A percentile compares a stretch with the other conserved stretches of the same genome.
phyloP scores from a whole-genome alignment of 805 yeast species.

The Suhomyces faveliae region DNA sequence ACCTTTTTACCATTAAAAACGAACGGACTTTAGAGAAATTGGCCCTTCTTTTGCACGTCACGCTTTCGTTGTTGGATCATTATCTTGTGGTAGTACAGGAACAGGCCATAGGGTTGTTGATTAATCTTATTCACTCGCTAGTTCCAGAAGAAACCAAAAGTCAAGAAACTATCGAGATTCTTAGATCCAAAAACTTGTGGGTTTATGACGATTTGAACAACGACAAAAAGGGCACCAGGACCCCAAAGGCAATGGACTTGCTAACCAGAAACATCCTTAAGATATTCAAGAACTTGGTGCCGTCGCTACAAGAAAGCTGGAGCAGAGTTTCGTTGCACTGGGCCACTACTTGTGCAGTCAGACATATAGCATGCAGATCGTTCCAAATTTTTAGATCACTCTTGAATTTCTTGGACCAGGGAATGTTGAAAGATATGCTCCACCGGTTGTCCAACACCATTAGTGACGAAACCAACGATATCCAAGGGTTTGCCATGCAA shows the following conservation, averaged over 20 bases:
- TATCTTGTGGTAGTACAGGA: conserved; percentile 80
- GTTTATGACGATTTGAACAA: conserved; percentile 79
- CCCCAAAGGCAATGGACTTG: conserved; percentile 82
- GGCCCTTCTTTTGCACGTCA: conserved; percentile 74
- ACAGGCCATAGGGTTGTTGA: conserved; percentile 73
- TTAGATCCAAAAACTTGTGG: conserved; percentile 72
- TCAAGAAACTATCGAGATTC: conserved; percentile 52
- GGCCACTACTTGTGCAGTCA: conserved; percentile 97
- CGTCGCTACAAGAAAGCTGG: conserved; percentile 78
- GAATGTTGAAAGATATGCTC: conserved; percentile 90
- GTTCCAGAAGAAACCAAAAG: conserved; percentile 55
- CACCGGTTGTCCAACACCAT: conserved; percentile 91
- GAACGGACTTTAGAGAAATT: conserved; percentile 60
- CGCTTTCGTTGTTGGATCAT: conserved; percentile 83
- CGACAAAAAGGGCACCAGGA: conserved; percentile 72
- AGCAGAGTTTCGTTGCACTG: conserved; percentile 76
- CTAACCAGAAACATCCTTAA: conserved; percentile 63
- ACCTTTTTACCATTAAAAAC: conserved; percentile 64
- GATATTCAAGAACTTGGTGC: conserved; percentile 47
- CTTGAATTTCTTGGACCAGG: conserved; percentile 75
- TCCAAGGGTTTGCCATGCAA: conserved; percentile 96
- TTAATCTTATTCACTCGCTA: conserved; percentile 67
- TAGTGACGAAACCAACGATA: conserved; percentile 83
- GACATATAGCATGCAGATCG: conserved; percentile 95
- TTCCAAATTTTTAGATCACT: conserved; percentile 89